phyloP scores from a whole-genome alignment of 2,329 filamentous ascomycete species.

The Microthyrium microscopicum region DNA sequence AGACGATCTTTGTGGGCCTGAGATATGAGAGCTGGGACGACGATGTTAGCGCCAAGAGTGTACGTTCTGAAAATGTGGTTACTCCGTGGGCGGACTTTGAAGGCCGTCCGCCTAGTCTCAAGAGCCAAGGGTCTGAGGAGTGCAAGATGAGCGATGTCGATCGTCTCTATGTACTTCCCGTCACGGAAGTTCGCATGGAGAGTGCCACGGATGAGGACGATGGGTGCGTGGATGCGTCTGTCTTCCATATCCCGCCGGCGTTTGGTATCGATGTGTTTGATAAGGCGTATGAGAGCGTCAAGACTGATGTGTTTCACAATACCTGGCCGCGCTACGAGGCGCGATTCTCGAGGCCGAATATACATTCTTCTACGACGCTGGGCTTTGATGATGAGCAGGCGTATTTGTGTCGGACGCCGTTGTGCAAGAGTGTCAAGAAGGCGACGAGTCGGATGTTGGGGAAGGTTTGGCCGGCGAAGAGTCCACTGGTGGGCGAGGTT shows the following conservation, averaged over 20 bases:
- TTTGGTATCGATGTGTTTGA: slow-evolving; percentile 8
- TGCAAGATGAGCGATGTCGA: slow-evolving; percentile 7
- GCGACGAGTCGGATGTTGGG: too few species aligned
- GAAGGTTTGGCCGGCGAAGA: too few species aligned
- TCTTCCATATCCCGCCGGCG: slow-evolving; percentile 2
- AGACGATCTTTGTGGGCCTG: slow-evolving; percentile 33
- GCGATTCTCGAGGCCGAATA: not conserved
- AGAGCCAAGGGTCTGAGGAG: slow-evolving; percentile 2
- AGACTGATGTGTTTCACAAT: slow-evolving; percentile 9
- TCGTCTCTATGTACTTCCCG: slow-evolving; percentile 5
- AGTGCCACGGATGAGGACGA: not conserved
- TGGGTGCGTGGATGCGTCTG: not conserved
- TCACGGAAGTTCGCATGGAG: slow-evolving; percentile 3
- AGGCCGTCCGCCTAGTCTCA: not conserved
- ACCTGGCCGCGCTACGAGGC: slow-evolving; percentile 9
- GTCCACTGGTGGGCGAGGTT: too few species aligned
- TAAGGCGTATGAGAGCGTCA: slow-evolving; percentile 8
- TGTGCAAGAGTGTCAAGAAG: too few species aligned
- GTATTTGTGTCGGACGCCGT: too few species aligned
- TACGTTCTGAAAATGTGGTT: slow-evolving; percentile 3
- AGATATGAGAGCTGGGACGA: slow-evolving; percentile 6
- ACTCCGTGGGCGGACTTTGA: slow-evolving; percentile 4
- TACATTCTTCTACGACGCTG: too few species aligned
- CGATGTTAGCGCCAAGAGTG: not conserved
- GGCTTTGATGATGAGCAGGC: too few species aligned